These are phyloP conservation scores for Alternaria longipes DNA, from an alignment of 2,329 filamentous ascomycete species.

Conservation along the genomic window DNA sequence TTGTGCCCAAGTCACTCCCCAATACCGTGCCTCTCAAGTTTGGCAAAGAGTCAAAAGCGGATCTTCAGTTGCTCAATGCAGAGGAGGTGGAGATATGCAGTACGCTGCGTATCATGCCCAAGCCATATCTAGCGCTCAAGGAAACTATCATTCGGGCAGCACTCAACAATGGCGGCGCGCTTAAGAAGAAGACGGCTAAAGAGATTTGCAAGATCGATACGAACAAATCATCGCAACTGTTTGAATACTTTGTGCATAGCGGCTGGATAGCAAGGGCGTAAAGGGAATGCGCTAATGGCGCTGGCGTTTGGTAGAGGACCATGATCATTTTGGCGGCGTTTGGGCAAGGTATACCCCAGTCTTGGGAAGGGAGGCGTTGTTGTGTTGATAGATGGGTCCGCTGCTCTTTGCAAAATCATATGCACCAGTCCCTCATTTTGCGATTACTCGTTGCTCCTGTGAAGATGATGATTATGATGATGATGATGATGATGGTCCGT, in stretches of 20 bases:
- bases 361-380: slow-evolving; percentile 17
- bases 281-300: slow-evolving; percentile 18
- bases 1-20: slow-evolving; percentile 65
- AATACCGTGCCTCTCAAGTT: slow-evolving; percentile 72
- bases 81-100: slow-evolving; percentile 90
- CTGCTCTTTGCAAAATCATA: slow-evolving; percentile 16
- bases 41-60: slow-evolving; percentile 78
- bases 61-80: slow-evolving; percentile 83
- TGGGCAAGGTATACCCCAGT: slow-evolving; percentile 33
- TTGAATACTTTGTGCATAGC: slow-evolving; percentile 92
- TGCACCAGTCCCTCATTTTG: background rate
- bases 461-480: background rate
- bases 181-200: slow-evolving; percentile 94
- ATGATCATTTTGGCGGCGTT: slow-evolving; percentile 14
- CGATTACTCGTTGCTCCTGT: background rate
- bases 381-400: background rate
- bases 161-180: slow-evolving; percentile 81
- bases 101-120: slow-evolving; percentile 83
- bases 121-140: slow-evolving; percentile 95
- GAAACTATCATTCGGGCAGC: slow-evolving; percentile 91
- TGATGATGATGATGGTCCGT: slow-evolving; percentile 9
- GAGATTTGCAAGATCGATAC: slow-evolving; percentile 85
- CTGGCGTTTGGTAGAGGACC: background rate
- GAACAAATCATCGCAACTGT: slow-evolving; percentile 84
- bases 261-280: slow-evolving; percentile 91